Evolutionary conservation across 2,329 filamentous ascomycete genomes (phyloP).

Genomic region (Aspergillus intermedius): DNA sequence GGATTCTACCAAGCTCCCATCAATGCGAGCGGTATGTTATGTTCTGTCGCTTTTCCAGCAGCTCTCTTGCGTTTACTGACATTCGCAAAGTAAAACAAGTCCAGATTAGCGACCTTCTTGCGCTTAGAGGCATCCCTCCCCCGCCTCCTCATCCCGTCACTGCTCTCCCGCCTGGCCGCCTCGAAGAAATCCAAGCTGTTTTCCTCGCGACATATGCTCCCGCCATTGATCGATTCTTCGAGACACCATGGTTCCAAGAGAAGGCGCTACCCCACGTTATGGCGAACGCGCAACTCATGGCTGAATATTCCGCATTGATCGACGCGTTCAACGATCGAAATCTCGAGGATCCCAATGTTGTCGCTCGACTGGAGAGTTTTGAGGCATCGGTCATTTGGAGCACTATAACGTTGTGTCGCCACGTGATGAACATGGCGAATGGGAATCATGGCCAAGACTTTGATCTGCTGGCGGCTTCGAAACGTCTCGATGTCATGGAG

Average conservation of each 20-base stretch:
- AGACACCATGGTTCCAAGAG: constrained; percentile 72
- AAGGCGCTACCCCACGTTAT: constrained; percentile 50
- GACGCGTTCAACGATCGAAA: constrained; percentile 38
- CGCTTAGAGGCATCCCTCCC: constrained; percentile 55
- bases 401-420: constrained; percentile 49
- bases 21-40: constrained; percentile 39
- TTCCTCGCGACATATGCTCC: constrained; percentile 71
- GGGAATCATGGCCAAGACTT: constrained; percentile 43
- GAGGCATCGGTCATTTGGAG: constrained; percentile 57
- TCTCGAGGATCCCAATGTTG: constrained; percentile 30
- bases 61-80: neutral
- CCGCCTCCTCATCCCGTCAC: constrained; percentile 49
- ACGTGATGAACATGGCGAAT: constrained; percentile 30
- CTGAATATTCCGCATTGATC: constrained; percentile 62
- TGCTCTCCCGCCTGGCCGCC: constrained; percentile 38
- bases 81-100: constrained; percentile 54
- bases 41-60: neutral
- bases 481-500: constrained; percentile 69
- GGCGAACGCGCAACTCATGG: constrained; percentile 53
- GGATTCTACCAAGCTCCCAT: constrained; percentile 20
- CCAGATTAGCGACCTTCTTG: constrained; percentile 67
- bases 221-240: constrained; percentile 68
- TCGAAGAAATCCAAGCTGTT: constrained; percentile 64
- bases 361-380: constrained; percentile 43
- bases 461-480: constrained; percentile 57